Percentiles rank a stretch among this genome's conserved stretches.
Conservation (phyloP, 2,329 filamentous ascomycete genomes). For the Tympanopsis confertula region DNA sequence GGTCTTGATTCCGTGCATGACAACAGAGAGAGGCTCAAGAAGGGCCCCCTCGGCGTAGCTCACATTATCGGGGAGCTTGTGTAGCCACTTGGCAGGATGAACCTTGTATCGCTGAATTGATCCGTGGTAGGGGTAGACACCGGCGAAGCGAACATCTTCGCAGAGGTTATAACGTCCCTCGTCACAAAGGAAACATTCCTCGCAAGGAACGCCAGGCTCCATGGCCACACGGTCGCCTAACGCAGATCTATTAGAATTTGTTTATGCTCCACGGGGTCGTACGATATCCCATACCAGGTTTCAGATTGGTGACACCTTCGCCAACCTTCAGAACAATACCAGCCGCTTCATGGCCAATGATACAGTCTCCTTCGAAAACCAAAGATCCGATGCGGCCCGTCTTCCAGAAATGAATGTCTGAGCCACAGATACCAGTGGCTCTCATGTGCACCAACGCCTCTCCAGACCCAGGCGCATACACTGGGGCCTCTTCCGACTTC, state of each 20-base stretch:
- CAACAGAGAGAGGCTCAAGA: conserved; percentile 52
- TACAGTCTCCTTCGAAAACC: conserved; percentile 49
- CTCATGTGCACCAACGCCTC: conserved; percentile 51
- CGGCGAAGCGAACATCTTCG: conserved; percentile 46
- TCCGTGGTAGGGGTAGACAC: conserved; percentile 48
- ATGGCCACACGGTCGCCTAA: conserved; percentile 52
- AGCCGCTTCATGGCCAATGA: conserved; percentile 54
- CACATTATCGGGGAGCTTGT: conserved; percentile 43
- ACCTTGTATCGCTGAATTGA: conserved; percentile 50
- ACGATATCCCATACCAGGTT: conserved; percentile 22
- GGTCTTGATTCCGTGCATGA: conserved; percentile 44
- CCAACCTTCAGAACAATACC: conserved; percentile 47
- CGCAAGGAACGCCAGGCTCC: conserved; percentile 55
- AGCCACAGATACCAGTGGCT: conserved; percentile 53
- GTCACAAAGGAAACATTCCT: conserved; percentile 43
- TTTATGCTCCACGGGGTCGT: neutral
- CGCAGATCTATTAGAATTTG: neutral
- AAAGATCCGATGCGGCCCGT: conserved; percentile 50
- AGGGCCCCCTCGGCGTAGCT: conserved; percentile 48
- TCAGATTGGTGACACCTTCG: conserved; percentile 36
- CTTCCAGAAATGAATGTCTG: conserved; percentile 61
- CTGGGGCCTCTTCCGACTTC: conserved; percentile 42
- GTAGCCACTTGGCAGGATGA: conserved; percentile 48
- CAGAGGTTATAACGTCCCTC: conserved; percentile 54
- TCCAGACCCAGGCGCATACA: conserved; percentile 36